Percentiles rank a stretch among this genome's conserved stretches.
Conservation (phyloP, 306 rosid species). For the Trifolium subterraneum region DNA sequence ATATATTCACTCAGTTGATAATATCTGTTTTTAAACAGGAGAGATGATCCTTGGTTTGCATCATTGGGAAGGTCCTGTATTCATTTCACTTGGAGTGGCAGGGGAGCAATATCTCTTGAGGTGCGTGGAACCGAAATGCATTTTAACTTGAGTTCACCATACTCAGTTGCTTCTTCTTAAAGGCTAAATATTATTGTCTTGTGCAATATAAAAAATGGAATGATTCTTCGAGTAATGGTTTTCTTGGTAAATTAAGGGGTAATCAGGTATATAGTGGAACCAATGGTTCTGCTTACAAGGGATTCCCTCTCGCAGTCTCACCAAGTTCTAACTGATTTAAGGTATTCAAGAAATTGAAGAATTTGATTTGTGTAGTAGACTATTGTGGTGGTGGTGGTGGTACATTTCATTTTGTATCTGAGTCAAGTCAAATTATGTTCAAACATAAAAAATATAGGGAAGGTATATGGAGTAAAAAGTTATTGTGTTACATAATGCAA, state of each 20-base stretch:
- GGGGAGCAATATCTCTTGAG: conserved; percentile 93
- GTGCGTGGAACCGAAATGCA: conserved; percentile 45
- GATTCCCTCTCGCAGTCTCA: conserved; percentile 7
- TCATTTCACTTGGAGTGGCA: conserved; percentile 89
- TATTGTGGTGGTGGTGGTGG: conserved; percentile 11
- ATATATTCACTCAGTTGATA: conserved; percentile 5
- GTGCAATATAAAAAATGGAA: conserved; percentile 23
- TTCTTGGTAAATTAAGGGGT: conserved; percentile 20
- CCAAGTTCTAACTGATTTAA: conserved; percentile 4
- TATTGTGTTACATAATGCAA: neutral
- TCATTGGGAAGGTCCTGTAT: conserved; percentile 88
- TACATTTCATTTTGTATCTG: conserved; percentile 21
- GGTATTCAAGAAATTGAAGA: conserved; percentile 24
- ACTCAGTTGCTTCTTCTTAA: conserved; percentile 29
- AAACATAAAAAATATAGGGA: neutral
- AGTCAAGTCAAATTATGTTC: conserved; percentile 19
- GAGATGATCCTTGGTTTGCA: conserved; percentile 93
- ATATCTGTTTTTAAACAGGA: conserved; percentile 54
- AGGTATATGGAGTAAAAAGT: neutral
- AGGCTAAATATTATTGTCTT: conserved; percentile 1
- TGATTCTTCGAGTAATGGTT: conserved; percentile 17
- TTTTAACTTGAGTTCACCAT: conserved; percentile 30
- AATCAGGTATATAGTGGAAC: conserved; percentile 23
- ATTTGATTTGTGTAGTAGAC: conserved; percentile 29
- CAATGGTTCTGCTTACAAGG: conserved; percentile 19